Percentiles rank a stretch among this genome's conserved stretches.
These are phyloP conservation scores for Tulasnella sp. DNA, from an alignment of 768 basidiomycete species.

Conservation along the genomic window DNA sequence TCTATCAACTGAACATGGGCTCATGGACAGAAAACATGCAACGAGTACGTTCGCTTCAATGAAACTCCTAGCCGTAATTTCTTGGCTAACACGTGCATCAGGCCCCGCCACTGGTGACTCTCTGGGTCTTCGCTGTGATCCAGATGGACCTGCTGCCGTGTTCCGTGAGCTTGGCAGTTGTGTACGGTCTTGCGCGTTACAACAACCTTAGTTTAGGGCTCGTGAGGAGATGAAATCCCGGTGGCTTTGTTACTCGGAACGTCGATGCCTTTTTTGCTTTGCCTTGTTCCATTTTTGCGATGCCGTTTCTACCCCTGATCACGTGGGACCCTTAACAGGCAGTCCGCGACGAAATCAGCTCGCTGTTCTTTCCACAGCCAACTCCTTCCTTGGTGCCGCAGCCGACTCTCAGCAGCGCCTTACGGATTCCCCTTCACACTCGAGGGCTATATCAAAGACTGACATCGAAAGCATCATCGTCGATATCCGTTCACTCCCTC, in stretches of 20 bases:
- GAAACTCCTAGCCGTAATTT: background rate
- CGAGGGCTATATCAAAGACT: background rate
- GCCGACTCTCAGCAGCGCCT: constrained; percentile 12
- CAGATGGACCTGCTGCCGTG: constrained; percentile 66
- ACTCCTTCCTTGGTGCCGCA: constrained; percentile 9
- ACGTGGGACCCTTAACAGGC: constrained; percentile 4
- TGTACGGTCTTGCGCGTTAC: constrained; percentile 37
- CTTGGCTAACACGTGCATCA: constrained; percentile 36
- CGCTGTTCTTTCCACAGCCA: background rate
- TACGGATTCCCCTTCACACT: background rate
- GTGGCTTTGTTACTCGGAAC: too few relatives aligned
- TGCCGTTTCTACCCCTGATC: background rate
- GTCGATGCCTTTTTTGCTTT: too few relatives aligned
- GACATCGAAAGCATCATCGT: background rate
- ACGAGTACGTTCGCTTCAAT: constrained; percentile 50
- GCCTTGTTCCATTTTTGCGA: background rate
- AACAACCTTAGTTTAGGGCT: constrained; percentile 19
- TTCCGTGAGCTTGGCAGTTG: constrained; percentile 50
- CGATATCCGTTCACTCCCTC: background rate
- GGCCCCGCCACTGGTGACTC: constrained; percentile 72
- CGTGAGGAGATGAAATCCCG: constrained; percentile 19
- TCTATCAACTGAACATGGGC: constrained; percentile 67
- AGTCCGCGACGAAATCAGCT: constrained; percentile 7
- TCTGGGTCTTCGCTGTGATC: constrained; percentile 73
- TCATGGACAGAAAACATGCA: constrained; percentile 69